Evolutionary conservation across 2,329 filamentous ascomycete genomes (phyloP).

Genomic region (Tolypocladium amazonense): DNA sequence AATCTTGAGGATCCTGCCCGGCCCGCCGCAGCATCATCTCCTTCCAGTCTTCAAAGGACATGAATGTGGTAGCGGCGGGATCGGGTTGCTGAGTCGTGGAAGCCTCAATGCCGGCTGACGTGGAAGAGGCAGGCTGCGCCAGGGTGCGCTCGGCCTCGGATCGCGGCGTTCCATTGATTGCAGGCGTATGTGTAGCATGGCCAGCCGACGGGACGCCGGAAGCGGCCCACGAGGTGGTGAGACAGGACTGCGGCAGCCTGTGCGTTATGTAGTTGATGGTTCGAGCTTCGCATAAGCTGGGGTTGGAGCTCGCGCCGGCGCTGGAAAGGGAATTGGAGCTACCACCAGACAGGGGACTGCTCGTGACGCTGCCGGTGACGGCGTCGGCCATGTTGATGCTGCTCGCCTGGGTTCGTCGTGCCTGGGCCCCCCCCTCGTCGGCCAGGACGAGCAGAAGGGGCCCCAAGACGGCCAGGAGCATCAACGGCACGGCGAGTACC

Average conservation of each 20-base stretch:
- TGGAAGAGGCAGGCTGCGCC: background rate
- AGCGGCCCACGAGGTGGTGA: constrained; percentile 48
- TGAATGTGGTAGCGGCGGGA: constrained; percentile 44
- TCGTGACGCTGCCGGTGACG: background rate
- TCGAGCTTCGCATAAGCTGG: constrained; percentile 37
- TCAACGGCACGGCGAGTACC: constrained; percentile 1
- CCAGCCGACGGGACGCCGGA: background rate
- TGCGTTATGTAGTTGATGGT: constrained; percentile 79
- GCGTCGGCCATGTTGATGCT: background rate
- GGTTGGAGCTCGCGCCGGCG: background rate
- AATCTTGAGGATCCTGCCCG: constrained; percentile 59
- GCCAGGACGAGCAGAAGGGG: background rate
- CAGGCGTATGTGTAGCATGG: background rate
- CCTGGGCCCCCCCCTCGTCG: background rate
- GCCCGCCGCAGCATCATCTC: constrained; percentile 79
- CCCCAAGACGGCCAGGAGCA: background rate
- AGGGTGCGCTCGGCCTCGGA: background rate
- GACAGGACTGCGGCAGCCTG: constrained; percentile 63
- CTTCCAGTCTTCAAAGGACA: constrained; percentile 99
- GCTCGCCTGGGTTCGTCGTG: background rate
- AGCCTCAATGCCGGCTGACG: background rate
- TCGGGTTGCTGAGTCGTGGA: constrained; percentile 3
- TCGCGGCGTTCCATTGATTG: background rate
- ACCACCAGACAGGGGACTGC: background rate
- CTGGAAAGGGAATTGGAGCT: background rate